Evolutionary conservation across 768 basidiomycete species (phyloP).

Genomic region (Sporobolomyces roseus): DNA sequence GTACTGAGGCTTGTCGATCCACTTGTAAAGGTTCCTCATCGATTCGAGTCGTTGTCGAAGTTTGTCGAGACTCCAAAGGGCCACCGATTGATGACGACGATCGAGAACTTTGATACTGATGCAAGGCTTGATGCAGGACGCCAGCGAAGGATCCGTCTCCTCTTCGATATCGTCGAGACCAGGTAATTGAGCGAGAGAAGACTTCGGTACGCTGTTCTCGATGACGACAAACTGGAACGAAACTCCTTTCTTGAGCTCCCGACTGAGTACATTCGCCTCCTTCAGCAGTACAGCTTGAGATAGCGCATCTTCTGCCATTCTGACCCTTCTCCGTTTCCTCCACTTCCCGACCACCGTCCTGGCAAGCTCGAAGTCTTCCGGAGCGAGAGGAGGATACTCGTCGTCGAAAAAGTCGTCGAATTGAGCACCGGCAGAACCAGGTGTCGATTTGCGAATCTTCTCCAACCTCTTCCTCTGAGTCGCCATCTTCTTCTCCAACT

Average conservation of each 20-base stretch:
- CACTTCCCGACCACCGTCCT: slow-evolving; percentile 69
- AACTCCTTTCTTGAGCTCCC: slow-evolving; percentile 76
- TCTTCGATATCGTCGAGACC: slow-evolving; percentile 89
- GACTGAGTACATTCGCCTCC: slow-evolving; percentile 93
- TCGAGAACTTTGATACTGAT: slow-evolving; percentile 89
- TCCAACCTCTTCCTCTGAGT: slow-evolving; percentile 24
- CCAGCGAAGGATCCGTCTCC: slow-evolving; percentile 74
- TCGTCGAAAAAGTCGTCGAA: slow-evolving; percentile 33
- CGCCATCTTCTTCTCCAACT: slow-evolving; percentile 31
- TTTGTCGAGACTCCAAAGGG: slow-evolving; percentile 84
- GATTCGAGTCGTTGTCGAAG: slow-evolving; percentile 82
- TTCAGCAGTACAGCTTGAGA: slow-evolving; percentile 80
- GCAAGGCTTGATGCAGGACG: slow-evolving; percentile 70
- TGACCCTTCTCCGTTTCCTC: slow-evolving; percentile 77
- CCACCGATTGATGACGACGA: slow-evolving; percentile 76
- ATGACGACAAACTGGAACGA: slow-evolving; percentile 88
- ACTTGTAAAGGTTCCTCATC: slow-evolving; percentile 87
- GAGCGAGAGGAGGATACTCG: slow-evolving; percentile 22
- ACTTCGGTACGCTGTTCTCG: slow-evolving; percentile 75
- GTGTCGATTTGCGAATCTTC: slow-evolving; percentile 18
- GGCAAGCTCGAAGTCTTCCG: slow-evolving; percentile 30
- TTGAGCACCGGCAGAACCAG: background rate
- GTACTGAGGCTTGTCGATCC: slow-evolving; percentile 87
- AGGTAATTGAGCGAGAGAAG: slow-evolving; percentile 77
- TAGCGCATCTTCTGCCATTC: slow-evolving; percentile 85